phyloP scores from a whole-genome alignment of 345 rosid genomes.

The Kernera saxatilis region DNA sequence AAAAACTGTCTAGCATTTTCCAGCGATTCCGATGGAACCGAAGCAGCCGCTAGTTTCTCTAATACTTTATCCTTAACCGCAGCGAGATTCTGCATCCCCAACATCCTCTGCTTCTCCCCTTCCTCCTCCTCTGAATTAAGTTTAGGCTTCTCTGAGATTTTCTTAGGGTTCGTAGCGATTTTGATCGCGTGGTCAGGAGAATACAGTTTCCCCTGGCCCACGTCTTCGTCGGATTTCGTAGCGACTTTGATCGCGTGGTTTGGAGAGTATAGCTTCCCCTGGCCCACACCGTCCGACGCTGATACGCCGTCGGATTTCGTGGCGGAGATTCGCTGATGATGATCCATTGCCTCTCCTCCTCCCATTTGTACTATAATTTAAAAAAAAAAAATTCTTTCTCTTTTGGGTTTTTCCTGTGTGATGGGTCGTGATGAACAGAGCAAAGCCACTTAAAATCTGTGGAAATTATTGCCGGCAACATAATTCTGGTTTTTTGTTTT shows the following conservation, averaged over 20 bases:
- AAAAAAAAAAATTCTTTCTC: no score
- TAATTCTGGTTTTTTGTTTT: not conserved
- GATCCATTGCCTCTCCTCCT: conserved; percentile 6
- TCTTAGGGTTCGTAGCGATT: not conserved
- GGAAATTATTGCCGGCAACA: not conserved
- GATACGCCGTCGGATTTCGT: conserved; percentile 16
- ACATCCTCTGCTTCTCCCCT: conserved; percentile 6
- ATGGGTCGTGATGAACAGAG: conserved; percentile 11
- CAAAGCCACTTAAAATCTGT: conserved; percentile 19
- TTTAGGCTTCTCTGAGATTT: not conserved
- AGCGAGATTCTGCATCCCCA: conserved; percentile 35
- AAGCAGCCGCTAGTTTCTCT: conserved; percentile 42
- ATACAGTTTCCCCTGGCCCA: conserved; percentile 21
- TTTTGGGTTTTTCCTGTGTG: conserved; percentile 5
- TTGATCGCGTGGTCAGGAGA: conserved; percentile 34
- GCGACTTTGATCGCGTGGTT: conserved; percentile 21
- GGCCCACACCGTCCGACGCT: conserved; percentile 8
- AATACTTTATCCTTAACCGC: conserved; percentile 40
- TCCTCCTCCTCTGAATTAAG: not conserved
- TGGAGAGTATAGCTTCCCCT: conserved; percentile 27
- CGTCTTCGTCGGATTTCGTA: not conserved
- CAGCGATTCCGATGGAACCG: conserved; percentile 42
- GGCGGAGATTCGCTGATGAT: conserved; percentile 1
- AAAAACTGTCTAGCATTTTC: conserved; percentile 41
- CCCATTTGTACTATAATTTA: conserved; percentile 11